Conservation (phyloP, 768 basidiomycete species). For the Naematelia encephala region DNA sequence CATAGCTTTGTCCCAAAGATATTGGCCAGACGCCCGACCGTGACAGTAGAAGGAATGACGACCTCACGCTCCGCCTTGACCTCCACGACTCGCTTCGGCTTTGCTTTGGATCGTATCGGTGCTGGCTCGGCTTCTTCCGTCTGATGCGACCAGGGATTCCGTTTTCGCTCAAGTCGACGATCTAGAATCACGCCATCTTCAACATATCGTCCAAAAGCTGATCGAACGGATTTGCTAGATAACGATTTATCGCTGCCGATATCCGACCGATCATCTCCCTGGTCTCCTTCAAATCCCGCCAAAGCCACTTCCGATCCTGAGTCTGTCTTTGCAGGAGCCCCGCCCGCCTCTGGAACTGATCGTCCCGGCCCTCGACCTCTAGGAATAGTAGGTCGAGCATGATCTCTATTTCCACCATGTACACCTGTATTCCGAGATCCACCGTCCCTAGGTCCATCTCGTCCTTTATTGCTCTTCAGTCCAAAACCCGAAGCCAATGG, state of each 20-base stretch:
- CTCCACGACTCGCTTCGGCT: conserved; percentile 10
- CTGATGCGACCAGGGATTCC: conserved; percentile 7
- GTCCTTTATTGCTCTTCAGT: not conserved
- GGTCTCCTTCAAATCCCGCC: not conserved
- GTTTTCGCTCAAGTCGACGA: not conserved
- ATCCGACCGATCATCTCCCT: not conserved
- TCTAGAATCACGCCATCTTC: not conserved
- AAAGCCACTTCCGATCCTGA: not conserved
- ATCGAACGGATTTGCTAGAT: not conserved
- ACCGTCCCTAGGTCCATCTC: not conserved
- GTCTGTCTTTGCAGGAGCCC: not conserved
- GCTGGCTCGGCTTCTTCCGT: conserved; percentile 4
- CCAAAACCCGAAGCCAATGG: not conserved
- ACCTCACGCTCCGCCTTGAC: conserved; percentile 42
- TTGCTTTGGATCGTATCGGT: conserved; percentile 2
- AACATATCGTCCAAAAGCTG: not conserved
- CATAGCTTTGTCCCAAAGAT: conserved; percentile 45
- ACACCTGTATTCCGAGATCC: too few species aligned
- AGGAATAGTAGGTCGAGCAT: not conserved
- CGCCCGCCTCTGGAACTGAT: not conserved
- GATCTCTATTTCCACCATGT: too few species aligned
- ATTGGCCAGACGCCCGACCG: conserved; percentile 41
- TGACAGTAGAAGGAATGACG: conserved; percentile 44
- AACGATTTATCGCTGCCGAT: not conserved
- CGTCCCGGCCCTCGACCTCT: not conserved